Evolutionary conservation across 371 early-diverging fungal genomes (phyloP), one percentile per base, ranked within the genome.

Genomic region (Fennellomyces sp.): DNA sequence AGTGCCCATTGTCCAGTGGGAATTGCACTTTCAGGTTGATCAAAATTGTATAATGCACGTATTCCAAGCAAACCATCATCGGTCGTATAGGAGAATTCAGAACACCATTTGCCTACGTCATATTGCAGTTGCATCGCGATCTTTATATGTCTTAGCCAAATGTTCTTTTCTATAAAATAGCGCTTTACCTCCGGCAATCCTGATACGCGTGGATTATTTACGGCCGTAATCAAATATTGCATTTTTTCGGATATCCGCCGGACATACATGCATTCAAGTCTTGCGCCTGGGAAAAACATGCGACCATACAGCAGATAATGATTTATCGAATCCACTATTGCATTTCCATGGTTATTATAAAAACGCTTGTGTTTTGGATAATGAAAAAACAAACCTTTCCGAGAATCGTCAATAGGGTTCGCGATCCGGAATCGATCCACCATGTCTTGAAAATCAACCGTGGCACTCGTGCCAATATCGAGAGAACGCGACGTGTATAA

Each of bases 41-140:
- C 84, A 66, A 93, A 81, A 55, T 87, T 88, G 58, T 92, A 90
- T 35, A 92, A 70, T 17, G 88, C 87, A 52, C 90, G 88, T 28
- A 93, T 38, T 15, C 96, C 96, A 30, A 94, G 58, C 17, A 94
- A 67, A 5, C 84, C 84, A 67, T 91, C 91, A 52, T 89, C 90
- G 0, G 93, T 88, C 0, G 88, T 86, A 65, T 84, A 90, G 13
- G 87, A 87, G 36, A 85, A 68, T 64, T 94, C 94, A 6, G 88
- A 87, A 60, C 92, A 91, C 86, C 88, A 92, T 65, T 82, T 83
- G 2, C 83, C 84, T 27, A 75, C 69, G 45, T 90, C 88, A 52
- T 94, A 87, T 60, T 91, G 91, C 27, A 88, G 66, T 39, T 92
- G 90, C 38, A 88, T 81, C 28, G 89, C 86, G 15, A 92, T 49